These are phyloP conservation scores for Pythium insidiosum DNA, from an alignment of 352 stramenopile genomes.

Conservation along the genomic window DNA sequence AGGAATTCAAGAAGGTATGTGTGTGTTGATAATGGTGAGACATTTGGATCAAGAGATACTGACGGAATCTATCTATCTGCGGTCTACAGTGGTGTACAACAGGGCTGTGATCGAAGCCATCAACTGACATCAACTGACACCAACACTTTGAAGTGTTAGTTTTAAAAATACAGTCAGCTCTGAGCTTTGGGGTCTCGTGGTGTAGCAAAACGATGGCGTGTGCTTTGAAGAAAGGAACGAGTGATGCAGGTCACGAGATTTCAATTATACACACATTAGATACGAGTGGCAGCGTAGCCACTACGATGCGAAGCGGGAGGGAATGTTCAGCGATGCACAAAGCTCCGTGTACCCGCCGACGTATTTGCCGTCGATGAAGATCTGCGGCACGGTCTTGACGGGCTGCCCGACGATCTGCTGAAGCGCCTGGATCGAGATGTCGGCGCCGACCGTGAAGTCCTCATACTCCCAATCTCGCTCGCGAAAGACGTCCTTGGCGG, in stretches of 20 bases:
- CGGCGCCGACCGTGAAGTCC: constrained; percentile 47
- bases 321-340: constrained; percentile 42
- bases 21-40: background rate
- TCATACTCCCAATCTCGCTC: constrained; percentile 51
- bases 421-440: constrained; percentile 47
- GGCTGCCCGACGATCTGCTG: constrained; percentile 45
- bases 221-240: no score
- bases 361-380: constrained; percentile 71
- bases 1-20: constrained; percentile 85
- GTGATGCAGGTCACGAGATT: no score
- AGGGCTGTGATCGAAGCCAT: constrained; percentile 3
- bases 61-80: background rate
- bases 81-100: constrained; percentile 10
- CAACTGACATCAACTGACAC: no score
- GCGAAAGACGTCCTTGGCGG: constrained; percentile 48
- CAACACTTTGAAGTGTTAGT: no score
- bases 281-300: constrained; percentile 6
- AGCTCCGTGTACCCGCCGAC: constrained; percentile 76
- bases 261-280: no score
- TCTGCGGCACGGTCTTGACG: constrained; percentile 73
- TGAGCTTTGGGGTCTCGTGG: no score
- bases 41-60: background rate
- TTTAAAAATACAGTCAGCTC: no score
- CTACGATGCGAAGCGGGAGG: constrained; percentile 53
- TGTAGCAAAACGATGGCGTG: no score